A percentile compares a stretch with the other conserved stretches of the same genome.
Conservation (phyloP, 2,329 filamentous ascomycete species). For the Sarocladiaceae sp. region DNA sequence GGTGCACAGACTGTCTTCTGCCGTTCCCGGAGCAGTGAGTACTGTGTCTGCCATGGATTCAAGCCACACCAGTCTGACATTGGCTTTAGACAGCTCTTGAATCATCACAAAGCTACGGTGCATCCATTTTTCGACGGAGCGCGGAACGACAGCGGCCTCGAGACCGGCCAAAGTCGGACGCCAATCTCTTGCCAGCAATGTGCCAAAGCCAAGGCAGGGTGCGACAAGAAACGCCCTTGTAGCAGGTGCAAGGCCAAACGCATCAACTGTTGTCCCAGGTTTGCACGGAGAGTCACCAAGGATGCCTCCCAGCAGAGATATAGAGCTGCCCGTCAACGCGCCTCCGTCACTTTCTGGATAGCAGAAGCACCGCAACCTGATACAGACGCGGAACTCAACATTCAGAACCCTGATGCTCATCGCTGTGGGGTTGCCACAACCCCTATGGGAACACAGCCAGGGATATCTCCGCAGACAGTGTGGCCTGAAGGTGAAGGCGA, state of each 20-base stretch:
- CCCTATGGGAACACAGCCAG: too few relatives aligned
- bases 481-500: too few relatives aligned
- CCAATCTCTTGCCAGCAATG: slow-evolving; percentile 2
- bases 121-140: not conserved
- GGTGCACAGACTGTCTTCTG: not conserved
- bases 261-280: not conserved
- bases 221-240: slow-evolving; percentile 3
- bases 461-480: too few relatives aligned
- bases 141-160: not conserved
- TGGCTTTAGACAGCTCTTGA: not conserved
- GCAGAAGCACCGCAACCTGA: not conserved
- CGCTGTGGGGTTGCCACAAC: too few relatives aligned
- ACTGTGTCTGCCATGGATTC: too few relatives aligned
- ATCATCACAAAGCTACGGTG: not conserved
- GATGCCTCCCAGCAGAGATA: slow-evolving; percentile 2
- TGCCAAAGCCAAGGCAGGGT: slow-evolving; percentile 7
- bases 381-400: too few relatives aligned
- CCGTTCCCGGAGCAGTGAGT: not conserved
- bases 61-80: too few relatives aligned
- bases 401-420: too few relatives aligned
- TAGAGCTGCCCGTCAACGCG: not conserved
- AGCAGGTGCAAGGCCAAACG: slow-evolving; percentile 4
- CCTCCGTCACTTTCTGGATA: slow-evolving; percentile 1
- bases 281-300: slow-evolving; percentile 1
- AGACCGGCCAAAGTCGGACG: not conserved